Percentiles rank a stretch among this genome's conserved stretches.
phyloP scores from a whole-genome alignment of 495 filamentous ascomycete species.

The Penicillium manginii region DNA sequence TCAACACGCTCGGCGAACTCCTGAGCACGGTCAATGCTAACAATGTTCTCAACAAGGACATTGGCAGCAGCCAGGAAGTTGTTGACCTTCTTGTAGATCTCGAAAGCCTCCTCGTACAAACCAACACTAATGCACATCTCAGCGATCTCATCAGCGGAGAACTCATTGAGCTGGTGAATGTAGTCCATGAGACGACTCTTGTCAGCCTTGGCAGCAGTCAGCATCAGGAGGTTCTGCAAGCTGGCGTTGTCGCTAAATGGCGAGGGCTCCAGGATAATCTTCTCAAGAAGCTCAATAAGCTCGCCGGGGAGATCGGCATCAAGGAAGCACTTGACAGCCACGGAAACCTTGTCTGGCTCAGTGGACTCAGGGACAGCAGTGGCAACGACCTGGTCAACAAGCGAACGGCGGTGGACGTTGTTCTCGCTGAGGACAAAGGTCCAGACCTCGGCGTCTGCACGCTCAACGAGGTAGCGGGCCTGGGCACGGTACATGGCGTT shows the following conservation, averaged over 20 bases:
- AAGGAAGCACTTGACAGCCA: constrained; percentile 93
- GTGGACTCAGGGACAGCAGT: constrained; percentile 94
- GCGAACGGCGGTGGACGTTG: constrained; percentile 88
- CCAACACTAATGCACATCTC: constrained; percentile 92
- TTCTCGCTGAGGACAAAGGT: constrained; percentile 91
- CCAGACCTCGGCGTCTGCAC: constrained; percentile 91
- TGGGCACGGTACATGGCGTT: constrained; percentile 99
- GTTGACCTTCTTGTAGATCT: constrained; percentile 97
- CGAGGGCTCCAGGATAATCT: constrained; percentile 97
- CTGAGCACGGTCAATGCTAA: constrained; percentile 97
- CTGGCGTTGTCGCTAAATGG: constrained; percentile 96
- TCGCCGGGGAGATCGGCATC: constrained; percentile 88
- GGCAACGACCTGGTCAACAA: constrained; percentile 95
- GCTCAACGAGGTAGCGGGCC: constrained; percentile 90
- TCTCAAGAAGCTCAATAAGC: constrained; percentile 96
- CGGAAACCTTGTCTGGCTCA: constrained; percentile 92
- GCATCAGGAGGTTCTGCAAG: constrained; percentile 94
- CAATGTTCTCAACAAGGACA: constrained; percentile 94
- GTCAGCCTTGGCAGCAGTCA: constrained; percentile 96
- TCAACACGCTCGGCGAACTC: constrained; percentile 97
- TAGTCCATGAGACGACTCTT: constrained; percentile 96
- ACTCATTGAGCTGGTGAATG: constrained; percentile 86
- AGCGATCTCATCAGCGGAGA: constrained; percentile 90
- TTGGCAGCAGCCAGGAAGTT: constrained; percentile 84
- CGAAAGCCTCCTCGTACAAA: constrained; percentile 95